Evolutionary conservation across 2,329 filamentous ascomycete species (phyloP), one percentile per base, ranked within the genome.

Genomic region (Colletotrichum costaricense): DNA sequence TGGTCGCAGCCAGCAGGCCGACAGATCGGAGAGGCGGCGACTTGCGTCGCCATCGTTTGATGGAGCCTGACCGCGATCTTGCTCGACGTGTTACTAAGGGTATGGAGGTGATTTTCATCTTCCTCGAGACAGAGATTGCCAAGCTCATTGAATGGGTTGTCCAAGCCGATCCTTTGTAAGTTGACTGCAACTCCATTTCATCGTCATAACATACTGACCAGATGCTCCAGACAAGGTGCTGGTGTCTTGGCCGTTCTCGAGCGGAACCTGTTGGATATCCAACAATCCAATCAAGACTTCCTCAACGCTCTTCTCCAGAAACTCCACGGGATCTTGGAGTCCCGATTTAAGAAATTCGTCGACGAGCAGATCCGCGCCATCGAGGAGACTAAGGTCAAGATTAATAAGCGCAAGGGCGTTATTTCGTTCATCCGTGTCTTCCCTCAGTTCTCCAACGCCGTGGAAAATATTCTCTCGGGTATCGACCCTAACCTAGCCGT

Each of bases 301-400:
- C 88, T 98, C 28, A 92, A 95, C 65, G 92, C 91, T 64, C 87
- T 93, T 2, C 85, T 98, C 3, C 93, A 97, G 78, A 95, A 94
- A 79, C 86, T 97, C 11, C 94, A 97, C 77, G 89, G 91, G 69
- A 90, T 90, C 55, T 86, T 98, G 22, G 91, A 93, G 76, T 89
- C 90, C 2, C 90, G 94, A 3, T 98, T 98, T 85, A 92, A 89
- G 74, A 95, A 94, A 75, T 98, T 98, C 78, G 91, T 98, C 9
- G 96, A 98, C 76, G 95, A 98, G 76, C 97, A 99, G 81, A 93
- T 98, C 72, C 94, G 94, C 30, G 95, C 95, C 5, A 98, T 98
- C 75, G 97, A 98, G 83, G 97, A 98, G 74, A 98, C 95, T 52
- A 98, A 98, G 84, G 96, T 99, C 82, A 98, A 98, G 86, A 95